Base-by-base conservation (phyloP, 495 filamentous ascomycete species). In the Xylaria grammica region DNA sequence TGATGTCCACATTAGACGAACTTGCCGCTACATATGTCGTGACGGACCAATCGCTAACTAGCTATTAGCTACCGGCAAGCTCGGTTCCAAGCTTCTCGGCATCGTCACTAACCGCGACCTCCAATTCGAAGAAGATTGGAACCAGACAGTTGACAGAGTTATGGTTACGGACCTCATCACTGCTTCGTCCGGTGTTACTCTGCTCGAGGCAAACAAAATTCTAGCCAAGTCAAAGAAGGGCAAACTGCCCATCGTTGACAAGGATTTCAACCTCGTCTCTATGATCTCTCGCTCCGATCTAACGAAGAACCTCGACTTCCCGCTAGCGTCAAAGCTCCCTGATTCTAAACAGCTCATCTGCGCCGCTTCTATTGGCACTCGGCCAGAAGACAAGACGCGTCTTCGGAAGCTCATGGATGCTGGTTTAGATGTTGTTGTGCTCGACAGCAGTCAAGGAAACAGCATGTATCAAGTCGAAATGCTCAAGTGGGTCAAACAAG, bases 251-350 rank as follows among this genome's bases (percentile, higher is more conserved):
- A 97, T 98, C 66, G 90, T 99, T 34, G 96, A 99, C 76, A 77
- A 85, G 40, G 79, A 89, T 29, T 90, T 90, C 63, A 96, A 97
- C 80, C 86, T 98, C 26, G 88, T 97, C 45, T 95, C 95, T 32
- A 89, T 99, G 75, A 91, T 99, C 69, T 97, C 94, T 27, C 92
- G 95, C 72, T 96, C 93, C 61, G 95, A 99, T 79, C 82, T 99
- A 76, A 97, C 94, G 84, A 99, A 99, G 86, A 99, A 99, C 79
- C 86, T 97, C 13, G 89, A 98, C 81, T 99, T 94, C 79, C 95
- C 95, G 44, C 84, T 97, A 60, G 95, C 95, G 50, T 98, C 96
- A 24, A 99, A 99, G 84, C 89, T 97, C 22, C 92, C 94, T 54
- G 88, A 96, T 70, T 97, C 94, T 62, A 99, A 99, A 82, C 96